Evolutionary conservation across 768 basidiomycete species (phyloP).

Genomic region (button mushroom (Agaricus bisporus)): DNA sequence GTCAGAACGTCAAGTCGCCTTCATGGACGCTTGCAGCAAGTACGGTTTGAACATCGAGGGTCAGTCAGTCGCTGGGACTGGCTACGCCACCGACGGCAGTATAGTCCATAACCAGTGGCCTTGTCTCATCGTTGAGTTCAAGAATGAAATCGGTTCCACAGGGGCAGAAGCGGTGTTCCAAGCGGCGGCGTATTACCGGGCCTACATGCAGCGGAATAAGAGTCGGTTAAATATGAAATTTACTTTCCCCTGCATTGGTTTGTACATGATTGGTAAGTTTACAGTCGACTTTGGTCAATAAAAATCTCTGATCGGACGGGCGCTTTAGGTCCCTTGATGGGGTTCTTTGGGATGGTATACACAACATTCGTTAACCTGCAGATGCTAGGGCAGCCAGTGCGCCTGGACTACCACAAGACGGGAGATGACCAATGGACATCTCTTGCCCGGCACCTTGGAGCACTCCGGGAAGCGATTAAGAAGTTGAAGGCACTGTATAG

Average conservation of each 20-base stretch:
- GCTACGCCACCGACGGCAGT: slow-evolving; percentile 3
- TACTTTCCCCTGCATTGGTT: slow-evolving; percentile 13
- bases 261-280: slow-evolving; percentile 18
- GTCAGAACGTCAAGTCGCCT: slow-evolving; percentile 8
- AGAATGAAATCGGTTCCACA: slow-evolving; percentile 10
- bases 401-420: slow-evolving; percentile 2
- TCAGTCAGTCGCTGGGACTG: neutral
- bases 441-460: slow-evolving; percentile 9
- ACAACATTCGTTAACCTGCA: too few relatives aligned
- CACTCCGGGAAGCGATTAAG: slow-evolving; percentile 5
- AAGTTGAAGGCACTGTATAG: slow-evolving; percentile 1
- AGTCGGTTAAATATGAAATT: neutral
- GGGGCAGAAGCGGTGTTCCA: slow-evolving; percentile 10
- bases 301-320: neutral
- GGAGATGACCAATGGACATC: slow-evolving; percentile 1
- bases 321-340: slow-evolving; percentile 2
- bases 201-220: neutral
- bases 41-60: neutral
- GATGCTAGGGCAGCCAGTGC: too few relatives aligned
- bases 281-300: slow-evolving; percentile 9
- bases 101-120: neutral
- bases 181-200: slow-evolving; percentile 3
- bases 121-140: slow-evolving; percentile 8
- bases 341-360: neutral
- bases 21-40: slow-evolving; percentile 2